Evolutionary conservation across 805 yeast species (phyloP).

Genomic region (Candida morakotiae): DNA sequence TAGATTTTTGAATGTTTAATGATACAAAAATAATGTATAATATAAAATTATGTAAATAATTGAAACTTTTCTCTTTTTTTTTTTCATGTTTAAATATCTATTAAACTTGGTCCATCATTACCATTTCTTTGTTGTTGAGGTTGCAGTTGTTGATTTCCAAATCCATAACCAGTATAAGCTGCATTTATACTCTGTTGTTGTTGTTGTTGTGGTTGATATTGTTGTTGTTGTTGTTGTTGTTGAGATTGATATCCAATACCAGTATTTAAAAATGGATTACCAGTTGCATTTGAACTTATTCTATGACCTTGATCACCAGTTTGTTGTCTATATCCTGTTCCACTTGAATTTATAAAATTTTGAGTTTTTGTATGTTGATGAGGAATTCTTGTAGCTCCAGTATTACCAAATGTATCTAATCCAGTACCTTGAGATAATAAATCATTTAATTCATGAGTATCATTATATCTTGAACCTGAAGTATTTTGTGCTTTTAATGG

Average conservation of each 20-base stretch:
- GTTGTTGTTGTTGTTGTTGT: conserved; percentile 18
- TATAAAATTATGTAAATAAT: neutral
- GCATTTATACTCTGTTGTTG: conserved; percentile 49
- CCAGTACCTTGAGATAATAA: conserved; percentile 86
- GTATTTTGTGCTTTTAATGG: conserved; percentile 22
- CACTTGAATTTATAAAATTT: conserved; percentile 80
- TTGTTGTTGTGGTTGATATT: conserved; percentile 16
- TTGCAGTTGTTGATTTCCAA: conserved; percentile 63
- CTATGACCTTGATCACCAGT: conserved; percentile 24
- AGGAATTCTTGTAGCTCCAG: conserved; percentile 80
- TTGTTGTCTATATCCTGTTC: conserved; percentile 73
- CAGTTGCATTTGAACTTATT: conserved; percentile 36
- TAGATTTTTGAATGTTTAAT: too few species aligned
- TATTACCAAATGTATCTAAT: conserved; percentile 88
- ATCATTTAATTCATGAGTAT: conserved; percentile 67
- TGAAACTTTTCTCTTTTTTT: neutral
- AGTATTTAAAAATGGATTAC: conserved; percentile 60
- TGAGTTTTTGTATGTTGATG: conserved; percentile 87
- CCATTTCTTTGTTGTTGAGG: conserved; percentile 27
- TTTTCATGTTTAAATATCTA: conserved; percentile 30
- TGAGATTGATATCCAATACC: conserved; percentile 45
- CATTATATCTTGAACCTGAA: conserved; percentile 34
- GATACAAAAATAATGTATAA: too few species aligned
- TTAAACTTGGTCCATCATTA: conserved; percentile 42
- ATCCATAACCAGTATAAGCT: conserved; percentile 90